phyloP scores from a whole-genome alignment of 225 moss, liverwort and hornwort species.

The Ulota crispa region DNA sequence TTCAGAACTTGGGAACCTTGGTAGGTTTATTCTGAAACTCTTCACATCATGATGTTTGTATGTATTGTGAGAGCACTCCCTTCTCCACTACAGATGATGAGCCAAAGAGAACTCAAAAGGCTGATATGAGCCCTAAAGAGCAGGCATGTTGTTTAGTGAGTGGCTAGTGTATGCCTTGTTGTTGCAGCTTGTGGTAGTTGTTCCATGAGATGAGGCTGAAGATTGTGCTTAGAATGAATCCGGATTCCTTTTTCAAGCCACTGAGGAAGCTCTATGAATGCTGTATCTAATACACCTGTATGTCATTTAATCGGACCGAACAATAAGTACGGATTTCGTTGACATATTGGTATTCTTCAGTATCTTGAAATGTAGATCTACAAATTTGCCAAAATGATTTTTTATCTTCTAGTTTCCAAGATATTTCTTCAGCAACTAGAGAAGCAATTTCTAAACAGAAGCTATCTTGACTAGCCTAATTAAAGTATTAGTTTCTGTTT shows the following conservation, averaged over 20 bases:
- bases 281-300: neutral
- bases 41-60: neutral
- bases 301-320: too few species aligned
- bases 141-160: neutral
- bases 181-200: neutral
- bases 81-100: neutral
- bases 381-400: neutral
- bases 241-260: too few species aligned
- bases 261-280: neutral
- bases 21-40: constrained; percentile 36
- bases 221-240: too few species aligned
- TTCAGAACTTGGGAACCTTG: constrained; percentile 64
- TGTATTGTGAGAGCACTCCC: neutral
- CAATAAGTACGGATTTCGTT: too few species aligned
- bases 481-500: neutral
- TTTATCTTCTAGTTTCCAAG: neutral
- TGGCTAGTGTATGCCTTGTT: neutral
- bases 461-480: neutral
- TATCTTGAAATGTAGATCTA: neutral
- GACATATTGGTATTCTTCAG: neutral
- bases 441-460: neutral
- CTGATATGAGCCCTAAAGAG: neutral
- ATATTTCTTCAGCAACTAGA: neutral
- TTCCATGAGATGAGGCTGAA: neutral
- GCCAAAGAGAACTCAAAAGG: neutral